Percentiles rank a stretch among this genome's conserved stretches.
phyloP scores from a whole-genome alignment of 2,329 filamentous ascomycete species.

The Penicillium janthinellum region DNA sequence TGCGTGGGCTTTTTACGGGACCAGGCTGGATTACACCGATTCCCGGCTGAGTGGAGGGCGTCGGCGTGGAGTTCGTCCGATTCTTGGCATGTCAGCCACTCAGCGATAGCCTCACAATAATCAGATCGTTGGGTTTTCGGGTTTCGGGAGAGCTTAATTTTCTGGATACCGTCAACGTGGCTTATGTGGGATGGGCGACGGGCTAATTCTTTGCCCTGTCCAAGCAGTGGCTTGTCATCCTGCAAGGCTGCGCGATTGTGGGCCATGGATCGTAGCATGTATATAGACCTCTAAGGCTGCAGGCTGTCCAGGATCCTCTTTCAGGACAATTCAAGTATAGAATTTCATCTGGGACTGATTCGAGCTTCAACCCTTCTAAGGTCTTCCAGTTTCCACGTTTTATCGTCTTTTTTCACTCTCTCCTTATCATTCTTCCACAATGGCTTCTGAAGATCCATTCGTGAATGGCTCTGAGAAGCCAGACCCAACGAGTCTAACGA shows the following conservation, averaged over 20 bases:
- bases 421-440: not conserved
- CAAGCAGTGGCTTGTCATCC: not conserved
- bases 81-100: constrained; percentile 10
- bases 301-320: not conserved
- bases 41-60: constrained; percentile 5
- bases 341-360: not conserved
- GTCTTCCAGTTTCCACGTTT: not conserved
- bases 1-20: not conserved
- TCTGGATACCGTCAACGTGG: not conserved
- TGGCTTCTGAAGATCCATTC: constrained; percentile 9
- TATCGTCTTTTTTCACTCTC: not conserved
- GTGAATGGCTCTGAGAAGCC: constrained; percentile 14
- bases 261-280: not conserved
- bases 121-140: not conserved
- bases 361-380: not conserved
- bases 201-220: constrained; percentile 9
- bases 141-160: not conserved
- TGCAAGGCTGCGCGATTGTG: not conserved
- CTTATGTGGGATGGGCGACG: constrained; percentile 1
- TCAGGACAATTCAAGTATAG: not conserved
- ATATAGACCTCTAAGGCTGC: not conserved
- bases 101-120: not conserved
- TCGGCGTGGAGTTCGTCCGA: constrained; percentile 24
- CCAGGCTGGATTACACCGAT: constrained; percentile 9
- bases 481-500: not conserved